Conservation (phyloP, 2,329 filamentous ascomycete genomes). For the Aspergillus fijiensis region DNA sequence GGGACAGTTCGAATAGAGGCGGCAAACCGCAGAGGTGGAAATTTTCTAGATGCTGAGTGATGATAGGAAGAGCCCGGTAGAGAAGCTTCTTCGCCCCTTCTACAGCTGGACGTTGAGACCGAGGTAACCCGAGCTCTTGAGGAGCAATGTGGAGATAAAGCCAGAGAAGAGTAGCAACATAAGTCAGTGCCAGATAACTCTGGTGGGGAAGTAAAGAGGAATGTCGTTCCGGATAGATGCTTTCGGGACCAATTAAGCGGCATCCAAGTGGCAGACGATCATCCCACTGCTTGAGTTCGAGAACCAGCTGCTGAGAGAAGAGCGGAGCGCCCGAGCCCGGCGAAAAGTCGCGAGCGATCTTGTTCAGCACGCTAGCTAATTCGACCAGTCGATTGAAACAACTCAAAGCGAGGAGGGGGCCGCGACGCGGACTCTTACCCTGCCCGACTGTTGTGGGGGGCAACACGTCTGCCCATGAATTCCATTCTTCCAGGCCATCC, state of each 20-base stretch:
- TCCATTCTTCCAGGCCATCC: slow-evolving; percentile 72
- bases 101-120: slow-evolving; percentile 33
- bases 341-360: slow-evolving; percentile 32
- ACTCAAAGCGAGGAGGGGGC: slow-evolving; percentile 49
- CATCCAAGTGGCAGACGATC: slow-evolving; percentile 37
- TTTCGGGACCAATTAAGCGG: slow-evolving; percentile 38
- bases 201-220: slow-evolving; percentile 42
- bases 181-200: slow-evolving; percentile 39
- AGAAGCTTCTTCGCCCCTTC: slow-evolving; percentile 40
- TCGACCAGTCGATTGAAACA: slow-evolving; percentile 55
- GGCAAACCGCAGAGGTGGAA: slow-evolving; percentile 39
- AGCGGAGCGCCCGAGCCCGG: slow-evolving; percentile 28
- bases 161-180: slow-evolving; percentile 38
- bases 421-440: slow-evolving; percentile 32
- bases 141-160: slow-evolving; percentile 36
- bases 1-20: slow-evolving; percentile 38
- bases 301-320: slow-evolving; percentile 37
- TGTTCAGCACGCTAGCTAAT: slow-evolving; percentile 39
- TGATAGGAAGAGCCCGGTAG: slow-evolving; percentile 35
- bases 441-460: slow-evolving; percentile 32
- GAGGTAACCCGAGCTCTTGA: slow-evolving; percentile 31
- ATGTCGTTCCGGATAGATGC: slow-evolving; percentile 37
- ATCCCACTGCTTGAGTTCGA: slow-evolving; percentile 40
- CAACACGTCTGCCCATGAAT: slow-evolving; percentile 61
- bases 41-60: slow-evolving; percentile 40